phyloP scores from a whole-genome alignment of 345 rosid genomes.

The Raphanus raphanistrum region DNA sequence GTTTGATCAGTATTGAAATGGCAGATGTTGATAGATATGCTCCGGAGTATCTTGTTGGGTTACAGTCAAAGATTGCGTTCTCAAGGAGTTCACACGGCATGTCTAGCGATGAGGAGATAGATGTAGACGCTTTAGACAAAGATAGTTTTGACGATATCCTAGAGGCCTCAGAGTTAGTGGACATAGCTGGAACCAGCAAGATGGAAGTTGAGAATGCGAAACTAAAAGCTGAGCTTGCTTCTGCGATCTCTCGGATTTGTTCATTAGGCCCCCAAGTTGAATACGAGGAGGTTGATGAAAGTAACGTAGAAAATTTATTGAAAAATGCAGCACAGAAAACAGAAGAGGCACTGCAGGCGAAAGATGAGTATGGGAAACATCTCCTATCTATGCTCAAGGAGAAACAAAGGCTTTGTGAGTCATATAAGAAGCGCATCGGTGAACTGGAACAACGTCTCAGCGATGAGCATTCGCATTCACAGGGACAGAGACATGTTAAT shows the following conservation, averaged over 20 bases:
- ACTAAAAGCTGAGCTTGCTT: conserved; percentile 97
- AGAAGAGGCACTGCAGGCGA: conserved; percentile 76
- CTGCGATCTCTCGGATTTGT: conserved; percentile 77
- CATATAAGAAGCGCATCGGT: conserved; percentile 90
- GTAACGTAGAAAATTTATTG: conserved; percentile 50
- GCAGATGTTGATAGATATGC: conserved; percentile 75
- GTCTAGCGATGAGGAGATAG: conserved; percentile 65
- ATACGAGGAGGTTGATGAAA: conserved; percentile 67
- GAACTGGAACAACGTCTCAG: conserved; percentile 86
- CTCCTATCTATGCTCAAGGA: conserved; percentile 71
- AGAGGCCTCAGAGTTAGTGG: conserved; percentile 65
- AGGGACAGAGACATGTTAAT: conserved; percentile 56
- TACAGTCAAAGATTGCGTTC: conserved; percentile 60
- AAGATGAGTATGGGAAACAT: conserved; percentile 76
- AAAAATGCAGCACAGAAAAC: conserved; percentile 80
- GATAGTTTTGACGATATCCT: conserved; percentile 54
- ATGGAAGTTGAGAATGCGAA: conserved; percentile 96
- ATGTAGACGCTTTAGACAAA: conserved; percentile 46
- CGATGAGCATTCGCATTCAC: conserved; percentile 58
- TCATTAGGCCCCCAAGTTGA: conserved; percentile 62
- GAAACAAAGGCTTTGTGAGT: conserved; percentile 70
- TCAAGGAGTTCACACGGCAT: conserved; percentile 59
- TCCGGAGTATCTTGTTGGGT: conserved; percentile 69
- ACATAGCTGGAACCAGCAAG: conserved; percentile 94
- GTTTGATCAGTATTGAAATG: conserved; percentile 76